Base-by-base conservation (phyloP, 2,329 filamentous ascomycete species). In the Alternaria conjuncta region DNA sequence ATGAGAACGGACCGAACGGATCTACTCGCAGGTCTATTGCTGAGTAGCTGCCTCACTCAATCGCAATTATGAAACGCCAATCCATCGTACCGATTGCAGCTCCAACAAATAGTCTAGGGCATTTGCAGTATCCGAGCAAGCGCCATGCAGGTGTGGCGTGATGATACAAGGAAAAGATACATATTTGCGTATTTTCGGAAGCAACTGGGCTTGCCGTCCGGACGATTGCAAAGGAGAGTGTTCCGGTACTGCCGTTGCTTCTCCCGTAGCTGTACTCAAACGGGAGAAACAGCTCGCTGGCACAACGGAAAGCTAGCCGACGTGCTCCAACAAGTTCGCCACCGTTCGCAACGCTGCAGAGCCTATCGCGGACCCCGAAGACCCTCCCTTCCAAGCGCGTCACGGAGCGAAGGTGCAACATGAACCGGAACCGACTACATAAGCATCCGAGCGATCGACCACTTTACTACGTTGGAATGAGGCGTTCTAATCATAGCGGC, bases 11-110 rank as follows among this genome's bases (percentile, higher is more conserved):
- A 47, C 55, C 57, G 64, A 61, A 55, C 47, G 23, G 30, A 25
- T 25, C 28, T 65, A 15, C 20, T 46, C 21, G 41, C 21, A 41
- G 32, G 46, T 43, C 41, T 50, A 25, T 41, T 57, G 44, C 45
- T 59, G 57, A 61, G 46, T 64, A 21, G 49, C 54, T 59, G 60
- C 53, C 55, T 63, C 57, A 64, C 36, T 53, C 26, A 51, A 56
- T 67, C 53, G 53, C 45, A 43, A 46, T 68, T 21, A 45, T 68
- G 67, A 68, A 70, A 72, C 63, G 51, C 47, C 55, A 61, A 55
- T 23, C 60, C 30, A 54, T 51, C 57, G 28, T 58, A 59, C 49
- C 41, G 36, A 60, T 57, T 47, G 30, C 49, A 26, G 53, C 26
- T 55, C 47, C 30, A 41, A 49, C 51, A 43, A 60, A 55, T 57